Percentiles rank a stretch among this genome's conserved stretches.
phyloP scores from a whole-genome alignment of 768 basidiomycete genomes.

The Mycena polygramma region DNA sequence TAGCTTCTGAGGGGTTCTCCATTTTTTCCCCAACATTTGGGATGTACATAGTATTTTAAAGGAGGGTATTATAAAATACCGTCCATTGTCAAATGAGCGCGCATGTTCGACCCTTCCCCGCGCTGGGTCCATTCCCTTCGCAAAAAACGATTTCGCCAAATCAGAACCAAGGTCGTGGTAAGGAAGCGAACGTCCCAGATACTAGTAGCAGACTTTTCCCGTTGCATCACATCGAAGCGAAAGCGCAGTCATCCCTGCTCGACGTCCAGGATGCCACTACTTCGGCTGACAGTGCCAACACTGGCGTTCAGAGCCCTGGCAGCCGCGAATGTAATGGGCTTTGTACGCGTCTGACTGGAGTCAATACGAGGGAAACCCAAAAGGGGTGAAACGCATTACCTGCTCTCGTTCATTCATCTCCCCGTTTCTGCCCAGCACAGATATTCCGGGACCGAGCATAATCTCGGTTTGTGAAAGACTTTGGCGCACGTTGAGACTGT shows the following conservation, averaged over 20 bases:
- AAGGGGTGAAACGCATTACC: constrained; percentile 5
- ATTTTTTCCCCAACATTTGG: not conserved
- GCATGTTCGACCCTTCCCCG: too few species aligned
- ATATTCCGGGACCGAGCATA: constrained; percentile 20
- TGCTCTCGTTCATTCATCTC: constrained; percentile 19
- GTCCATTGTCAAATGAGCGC: too few species aligned
- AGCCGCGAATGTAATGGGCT: constrained; percentile 24
- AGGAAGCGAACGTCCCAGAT: not conserved
- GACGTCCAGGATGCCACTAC: not conserved
- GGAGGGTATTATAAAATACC: not conserved
- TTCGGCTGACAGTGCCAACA: constrained; percentile 19
- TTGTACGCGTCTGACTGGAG: constrained; percentile 9
- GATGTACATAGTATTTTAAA: not conserved
- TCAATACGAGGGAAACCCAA: not conserved
- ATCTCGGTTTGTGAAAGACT: constrained; percentile 20
- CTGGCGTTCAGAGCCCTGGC: not conserved
- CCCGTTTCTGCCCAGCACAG: not conserved
- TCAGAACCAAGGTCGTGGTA: not conserved
- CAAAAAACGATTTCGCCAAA: not conserved
- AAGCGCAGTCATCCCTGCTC: constrained; percentile 12
- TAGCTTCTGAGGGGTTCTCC: not conserved
- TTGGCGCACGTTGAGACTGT: constrained; percentile 30
- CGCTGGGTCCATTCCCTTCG: too few species aligned
- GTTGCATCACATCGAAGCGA: not conserved
- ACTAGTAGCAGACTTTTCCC: not conserved